Percentiles rank a stretch among this genome's conserved stretches.
phyloP scores from a whole-genome alignment of 192 early-diverging fungal species.

The Umbelopsis sp. region DNA sequence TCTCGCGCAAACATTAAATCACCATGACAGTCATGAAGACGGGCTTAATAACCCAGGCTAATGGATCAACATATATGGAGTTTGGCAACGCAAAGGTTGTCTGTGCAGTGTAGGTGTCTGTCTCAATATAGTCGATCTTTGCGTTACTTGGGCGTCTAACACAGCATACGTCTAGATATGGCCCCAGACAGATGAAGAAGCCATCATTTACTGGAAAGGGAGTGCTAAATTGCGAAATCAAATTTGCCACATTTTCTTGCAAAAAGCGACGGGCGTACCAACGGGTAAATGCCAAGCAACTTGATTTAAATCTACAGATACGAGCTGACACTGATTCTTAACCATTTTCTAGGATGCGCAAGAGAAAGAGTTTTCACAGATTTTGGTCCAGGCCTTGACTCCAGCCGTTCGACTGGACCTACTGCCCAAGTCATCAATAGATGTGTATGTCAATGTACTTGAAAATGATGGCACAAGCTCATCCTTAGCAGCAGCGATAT shows the following conservation, averaged over 20 bases:
- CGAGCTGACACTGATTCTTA: background rate
- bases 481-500: slow-evolving; percentile 64
- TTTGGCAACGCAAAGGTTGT: slow-evolving; percentile 70
- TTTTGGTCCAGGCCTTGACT: slow-evolving; percentile 64
- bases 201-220: slow-evolving; percentile 58
- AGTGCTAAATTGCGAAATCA: slow-evolving; percentile 72
- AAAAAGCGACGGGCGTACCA: slow-evolving; percentile 49
- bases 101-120: slow-evolving; percentile 72
- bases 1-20: background rate
- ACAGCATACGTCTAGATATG: slow-evolving; percentile 53
- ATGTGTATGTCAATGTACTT: slow-evolving; percentile 69
- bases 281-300: slow-evolving; percentile 20
- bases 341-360: slow-evolving; percentile 51
- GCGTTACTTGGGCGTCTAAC: background rate
- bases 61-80: slow-evolving; percentile 80
- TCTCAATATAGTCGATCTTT: background rate
- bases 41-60: slow-evolving; percentile 72
- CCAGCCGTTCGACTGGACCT: slow-evolving; percentile 74
- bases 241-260: slow-evolving; percentile 75
- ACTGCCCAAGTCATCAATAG: slow-evolving; percentile 75
- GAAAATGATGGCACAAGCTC: slow-evolving; percentile 70
- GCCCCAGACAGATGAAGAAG: slow-evolving; percentile 65
- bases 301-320: background rate
- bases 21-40: slow-evolving; percentile 59
- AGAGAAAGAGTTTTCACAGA: slow-evolving; percentile 67